A percentile compares a stretch with the other conserved stretches of the same genome.
Conservation (phyloP, 768 basidiomycete genomes). For the Pisolithus albus region DNA sequence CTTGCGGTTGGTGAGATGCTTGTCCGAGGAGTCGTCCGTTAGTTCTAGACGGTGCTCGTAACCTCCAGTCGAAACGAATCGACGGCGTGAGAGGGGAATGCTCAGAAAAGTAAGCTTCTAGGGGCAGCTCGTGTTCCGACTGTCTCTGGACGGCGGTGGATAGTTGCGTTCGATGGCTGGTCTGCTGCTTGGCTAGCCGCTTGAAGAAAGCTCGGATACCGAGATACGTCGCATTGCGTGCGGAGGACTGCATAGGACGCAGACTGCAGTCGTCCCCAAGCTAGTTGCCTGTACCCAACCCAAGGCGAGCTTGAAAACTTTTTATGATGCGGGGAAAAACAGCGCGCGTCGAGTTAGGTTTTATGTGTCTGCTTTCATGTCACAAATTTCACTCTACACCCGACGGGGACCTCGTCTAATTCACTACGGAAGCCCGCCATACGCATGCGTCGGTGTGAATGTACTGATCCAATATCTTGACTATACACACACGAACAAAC, state of each 20-base stretch:
- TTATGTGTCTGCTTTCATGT: too few species aligned
- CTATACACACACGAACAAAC: too few species aligned
- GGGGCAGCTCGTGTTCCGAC: slow-evolving; percentile 17
- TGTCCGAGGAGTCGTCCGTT: slow-evolving; percentile 5
- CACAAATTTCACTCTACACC: too few species aligned
- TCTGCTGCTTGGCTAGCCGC: slow-evolving; percentile 8
- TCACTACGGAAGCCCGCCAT: too few species aligned
- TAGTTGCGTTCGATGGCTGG: background rate
- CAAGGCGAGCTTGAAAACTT: too few species aligned
- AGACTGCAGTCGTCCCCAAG: background rate
- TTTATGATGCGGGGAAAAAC: too few species aligned
- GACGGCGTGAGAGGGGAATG: slow-evolving; percentile 21
- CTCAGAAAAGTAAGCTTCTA: slow-evolving; percentile 25
- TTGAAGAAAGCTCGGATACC: slow-evolving; percentile 26
- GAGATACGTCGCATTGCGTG: slow-evolving; percentile 21
- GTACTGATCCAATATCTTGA: too few species aligned
- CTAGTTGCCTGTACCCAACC: too few species aligned
- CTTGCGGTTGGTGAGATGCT: slow-evolving; percentile 7
- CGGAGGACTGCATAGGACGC: slow-evolving; percentile 4
- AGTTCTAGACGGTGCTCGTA: slow-evolving; percentile 44
- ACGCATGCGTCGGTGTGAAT: too few species aligned
- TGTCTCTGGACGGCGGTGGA: slow-evolving; percentile 14
- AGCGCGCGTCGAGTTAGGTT: too few species aligned
- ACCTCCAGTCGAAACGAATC: slow-evolving; percentile 55
- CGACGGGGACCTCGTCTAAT: too few species aligned